phyloP scores from a whole-genome alignment of 1,284 basidiomycete genomes.

The Boletus semigastroideus region DNA sequence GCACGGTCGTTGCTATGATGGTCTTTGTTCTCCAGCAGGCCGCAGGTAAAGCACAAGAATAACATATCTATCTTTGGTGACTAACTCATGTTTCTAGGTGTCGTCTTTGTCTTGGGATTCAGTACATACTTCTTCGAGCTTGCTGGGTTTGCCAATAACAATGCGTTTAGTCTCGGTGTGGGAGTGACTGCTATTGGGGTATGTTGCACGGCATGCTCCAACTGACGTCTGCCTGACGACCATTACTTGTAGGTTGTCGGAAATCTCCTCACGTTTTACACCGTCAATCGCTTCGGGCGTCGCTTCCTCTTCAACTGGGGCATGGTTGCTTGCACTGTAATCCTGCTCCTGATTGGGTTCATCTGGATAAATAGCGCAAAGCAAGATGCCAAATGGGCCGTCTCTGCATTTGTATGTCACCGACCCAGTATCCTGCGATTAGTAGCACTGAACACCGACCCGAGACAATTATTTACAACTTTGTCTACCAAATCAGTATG shows the following conservation, averaged over 20 bases:
- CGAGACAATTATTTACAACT: conserved; percentile 31
- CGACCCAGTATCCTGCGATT: neutral
- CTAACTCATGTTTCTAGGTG: conserved; percentile 17
- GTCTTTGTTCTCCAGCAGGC: conserved; percentile 33
- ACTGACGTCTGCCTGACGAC: neutral
- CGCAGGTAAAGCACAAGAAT: conserved; percentile 15
- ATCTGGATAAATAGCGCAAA: conserved; percentile 21
- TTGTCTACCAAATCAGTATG: conserved; percentile 27
- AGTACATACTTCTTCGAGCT: conserved; percentile 35
- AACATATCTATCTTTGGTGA: neutral
- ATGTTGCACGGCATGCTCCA: neutral
- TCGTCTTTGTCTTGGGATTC: conserved; percentile 30
- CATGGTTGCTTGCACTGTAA: conserved; percentile 23
- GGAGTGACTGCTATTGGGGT: conserved; percentile 30
- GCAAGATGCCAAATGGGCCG: conserved; percentile 21
- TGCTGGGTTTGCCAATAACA: conserved; percentile 24
- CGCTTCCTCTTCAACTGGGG: conserved; percentile 32
- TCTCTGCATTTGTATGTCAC: conserved; percentile 23
- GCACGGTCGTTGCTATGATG: conserved; percentile 33
- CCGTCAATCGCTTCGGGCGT: conserved; percentile 28
- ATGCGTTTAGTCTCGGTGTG: conserved; percentile 29
- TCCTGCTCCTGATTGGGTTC: conserved; percentile 30
- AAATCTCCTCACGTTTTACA: conserved; percentile 27
- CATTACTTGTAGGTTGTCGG: conserved; percentile 20
- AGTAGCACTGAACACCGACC: neutral